These are phyloP conservation scores for Xerocomus spinulosus DNA, from an alignment of 768 basidiomycete species.

Conservation along the genomic window DNA sequence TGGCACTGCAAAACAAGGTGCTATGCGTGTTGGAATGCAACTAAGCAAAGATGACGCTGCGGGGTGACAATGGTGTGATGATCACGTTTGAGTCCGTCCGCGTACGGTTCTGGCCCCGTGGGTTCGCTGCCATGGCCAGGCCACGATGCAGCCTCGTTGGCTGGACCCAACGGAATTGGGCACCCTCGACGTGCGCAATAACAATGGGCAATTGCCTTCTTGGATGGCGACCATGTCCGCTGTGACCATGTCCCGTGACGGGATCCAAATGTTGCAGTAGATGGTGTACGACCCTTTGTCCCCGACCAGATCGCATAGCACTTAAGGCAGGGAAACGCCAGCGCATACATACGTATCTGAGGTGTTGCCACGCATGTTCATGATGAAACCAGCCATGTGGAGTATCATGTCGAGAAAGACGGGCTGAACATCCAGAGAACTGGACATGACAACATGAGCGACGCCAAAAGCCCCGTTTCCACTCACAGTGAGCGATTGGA, in stretches of 20 bases:
- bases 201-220: conserved; percentile 34
- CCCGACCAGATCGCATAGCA: conserved; percentile 42
- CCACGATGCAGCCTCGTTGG: conserved; percentile 46
- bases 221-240: conserved; percentile 51
- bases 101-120: conserved; percentile 6
- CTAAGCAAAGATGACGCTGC: conserved; percentile 26
- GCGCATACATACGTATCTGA: conserved; percentile 63
- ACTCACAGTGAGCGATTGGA: conserved; percentile 50
- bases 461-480: conserved; percentile 46
- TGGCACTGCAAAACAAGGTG: conserved; percentile 3
- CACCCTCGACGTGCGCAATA: conserved; percentile 53
- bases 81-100: conserved; percentile 30
- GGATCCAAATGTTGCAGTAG: conserved; percentile 47
- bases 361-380: conserved; percentile 49
- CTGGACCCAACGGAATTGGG: conserved; percentile 55
- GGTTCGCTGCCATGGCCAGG: conserved; percentile 35
- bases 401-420: conserved; percentile 64
- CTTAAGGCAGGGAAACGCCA: conserved; percentile 44
- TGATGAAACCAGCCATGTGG: conserved; percentile 66
- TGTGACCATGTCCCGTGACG: conserved; percentile 42
- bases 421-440: conserved; percentile 43
- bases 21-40: conserved; percentile 26
- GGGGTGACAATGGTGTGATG: conserved; percentile 21
- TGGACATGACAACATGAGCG: conserved; percentile 45
- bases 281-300: conserved; percentile 42